Percentiles rank a stretch among this genome's conserved stretches.
Evolutionary conservation across 345 rosid species (phyloP).

Genomic region (Syzygium oleosum): DNA sequence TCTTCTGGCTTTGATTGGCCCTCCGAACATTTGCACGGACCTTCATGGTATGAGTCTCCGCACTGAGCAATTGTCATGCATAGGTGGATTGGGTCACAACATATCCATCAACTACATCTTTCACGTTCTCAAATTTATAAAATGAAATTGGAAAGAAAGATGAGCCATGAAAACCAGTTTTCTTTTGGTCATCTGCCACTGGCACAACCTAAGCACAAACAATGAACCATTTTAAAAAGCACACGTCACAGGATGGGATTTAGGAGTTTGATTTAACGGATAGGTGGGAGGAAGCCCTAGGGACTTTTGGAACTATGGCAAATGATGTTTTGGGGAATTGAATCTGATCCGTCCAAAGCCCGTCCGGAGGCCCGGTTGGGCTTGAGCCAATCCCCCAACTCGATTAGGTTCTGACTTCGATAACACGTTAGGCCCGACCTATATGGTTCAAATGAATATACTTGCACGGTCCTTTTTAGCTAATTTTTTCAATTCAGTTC

Average conservation of each 20-base stretch:
- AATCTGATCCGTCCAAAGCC: not conserved
- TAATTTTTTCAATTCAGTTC: not conserved
- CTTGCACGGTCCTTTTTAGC: not conserved
- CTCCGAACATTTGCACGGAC: not conserved
- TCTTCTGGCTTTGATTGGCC: not conserved
- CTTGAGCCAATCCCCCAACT: not conserved
- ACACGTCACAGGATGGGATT: not conserved
- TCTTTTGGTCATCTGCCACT: not conserved
- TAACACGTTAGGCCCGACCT: not conserved
- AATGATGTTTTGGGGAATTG: not conserved
- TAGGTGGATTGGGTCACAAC: not conserved
- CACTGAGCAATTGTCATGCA: not conserved
- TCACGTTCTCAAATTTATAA: not conserved
- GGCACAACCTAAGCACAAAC: not conserved
- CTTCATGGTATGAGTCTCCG: not conserved
- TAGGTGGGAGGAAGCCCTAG: accelerated
- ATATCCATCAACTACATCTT: not conserved
- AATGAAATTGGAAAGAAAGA: not conserved
- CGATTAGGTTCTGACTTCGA: not conserved
- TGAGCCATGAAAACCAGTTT: not conserved
- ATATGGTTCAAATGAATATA: not conserved
- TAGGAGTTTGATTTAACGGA: not conserved
- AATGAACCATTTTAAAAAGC: not conserved
- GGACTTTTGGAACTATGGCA: not conserved
- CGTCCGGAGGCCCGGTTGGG: not conserved